phyloP scores from a whole-genome alignment of 208 protist genomes.

The Trypanosoma theileri region DNA sequence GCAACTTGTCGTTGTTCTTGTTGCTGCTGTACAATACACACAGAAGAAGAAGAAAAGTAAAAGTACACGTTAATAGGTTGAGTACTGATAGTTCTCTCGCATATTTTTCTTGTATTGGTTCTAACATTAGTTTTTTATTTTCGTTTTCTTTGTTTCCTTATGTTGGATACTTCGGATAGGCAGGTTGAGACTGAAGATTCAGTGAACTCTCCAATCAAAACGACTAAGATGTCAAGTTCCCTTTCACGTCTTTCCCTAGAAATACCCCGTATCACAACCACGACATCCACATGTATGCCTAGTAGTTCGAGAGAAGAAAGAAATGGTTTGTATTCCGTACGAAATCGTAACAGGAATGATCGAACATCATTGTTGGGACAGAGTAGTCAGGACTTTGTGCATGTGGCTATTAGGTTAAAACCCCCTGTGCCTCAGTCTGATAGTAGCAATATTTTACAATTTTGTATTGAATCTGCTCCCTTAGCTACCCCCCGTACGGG shows the following conservation, averaged over 20 bases:
- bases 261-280: neutral
- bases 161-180: too few relatives aligned
- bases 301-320: neutral
- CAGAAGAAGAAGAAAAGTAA: too few relatives aligned
- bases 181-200: too few relatives aligned
- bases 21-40: too few relatives aligned
- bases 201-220: neutral
- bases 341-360: slow-evolving; percentile 3
- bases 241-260: slow-evolving; percentile 6
- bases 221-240: slow-evolving; percentile 14
- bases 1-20: too few relatives aligned
- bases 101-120: too few relatives aligned
- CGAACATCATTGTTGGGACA: slow-evolving; percentile 5
- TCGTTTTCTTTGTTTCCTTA: too few relatives aligned
- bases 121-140: too few relatives aligned
- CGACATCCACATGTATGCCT: neutral
- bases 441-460: slow-evolving; percentile 10
- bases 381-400: slow-evolving; percentile 18
- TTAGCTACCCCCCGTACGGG: slow-evolving; percentile 16
- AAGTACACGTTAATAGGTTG: too few relatives aligned
- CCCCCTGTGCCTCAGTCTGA: neutral
- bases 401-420: slow-evolving; percentile 29
- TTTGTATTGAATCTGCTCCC: slow-evolving; percentile 18
- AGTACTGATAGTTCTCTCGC: too few relatives aligned
- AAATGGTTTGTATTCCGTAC: neutral